Evolutionary conservation across 1,284 basidiomycete species (phyloP).

Genomic region (Ustilago esculenta): DNA sequence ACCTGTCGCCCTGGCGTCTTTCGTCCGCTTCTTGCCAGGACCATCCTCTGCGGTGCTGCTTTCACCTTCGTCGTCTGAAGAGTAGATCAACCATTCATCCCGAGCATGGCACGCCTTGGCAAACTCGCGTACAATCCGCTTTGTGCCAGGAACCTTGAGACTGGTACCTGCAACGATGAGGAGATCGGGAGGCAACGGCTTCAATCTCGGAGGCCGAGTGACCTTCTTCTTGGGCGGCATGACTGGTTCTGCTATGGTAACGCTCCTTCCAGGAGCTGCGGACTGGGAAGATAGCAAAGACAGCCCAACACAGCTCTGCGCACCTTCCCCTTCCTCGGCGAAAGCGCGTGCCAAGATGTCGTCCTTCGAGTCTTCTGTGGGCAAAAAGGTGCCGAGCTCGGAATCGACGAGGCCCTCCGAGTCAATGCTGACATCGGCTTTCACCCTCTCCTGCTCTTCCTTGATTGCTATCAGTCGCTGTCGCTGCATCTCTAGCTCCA

Average conservation of each 20-base stretch:
- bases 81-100: slow-evolving; percentile 50
- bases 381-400: slow-evolving; percentile 17
- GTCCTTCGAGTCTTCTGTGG: slow-evolving; percentile 26
- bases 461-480: slow-evolving; percentile 11
- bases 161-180: slow-evolving; percentile 96
- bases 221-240: slow-evolving; percentile 28
- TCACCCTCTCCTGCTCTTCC: background rate
- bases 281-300: slow-evolving; percentile 11
- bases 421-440: slow-evolving; percentile 29
- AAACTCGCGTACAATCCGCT: slow-evolving; percentile 91
- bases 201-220: slow-evolving; percentile 47
- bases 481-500: slow-evolving; percentile 10
- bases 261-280: slow-evolving; percentile 17
- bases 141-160: slow-evolving; percentile 91
- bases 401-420: slow-evolving; percentile 28
- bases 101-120: slow-evolving; percentile 79
- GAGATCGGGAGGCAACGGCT: slow-evolving; percentile 77
- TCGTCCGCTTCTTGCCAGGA: slow-evolving; percentile 23
- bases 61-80: slow-evolving; percentile 51
- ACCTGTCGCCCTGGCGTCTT: slow-evolving; percentile 7
- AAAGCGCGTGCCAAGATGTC: slow-evolving; percentile 48
- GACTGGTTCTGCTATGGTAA: slow-evolving; percentile 25
- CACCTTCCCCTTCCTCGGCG: slow-evolving; percentile 29
- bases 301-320: slow-evolving; percentile 4
- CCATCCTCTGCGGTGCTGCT: slow-evolving; percentile 45